Conservation (phyloP, 2,329 filamentous ascomycete species). For the Raffaelea arxii region DNA sequence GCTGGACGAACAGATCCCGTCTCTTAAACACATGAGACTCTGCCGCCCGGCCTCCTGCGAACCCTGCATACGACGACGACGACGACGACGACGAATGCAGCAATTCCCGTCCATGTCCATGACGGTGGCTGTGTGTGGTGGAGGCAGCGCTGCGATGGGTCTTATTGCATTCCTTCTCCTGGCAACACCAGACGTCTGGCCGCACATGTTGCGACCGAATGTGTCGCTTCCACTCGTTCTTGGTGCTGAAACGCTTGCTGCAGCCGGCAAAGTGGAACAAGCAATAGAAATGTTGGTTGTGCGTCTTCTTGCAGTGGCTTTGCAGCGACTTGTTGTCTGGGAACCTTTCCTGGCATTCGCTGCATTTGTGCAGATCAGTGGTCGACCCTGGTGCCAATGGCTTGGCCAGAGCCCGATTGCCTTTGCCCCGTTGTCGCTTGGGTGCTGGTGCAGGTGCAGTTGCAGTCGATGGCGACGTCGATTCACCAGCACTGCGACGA, state of each 20-base stretch:
- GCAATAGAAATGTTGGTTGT: slow-evolving; percentile 59
- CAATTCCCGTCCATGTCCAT: too few relatives aligned
- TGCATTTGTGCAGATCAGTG: neutral
- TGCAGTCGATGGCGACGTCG: neutral
- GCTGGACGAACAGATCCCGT: slow-evolving; percentile 85
- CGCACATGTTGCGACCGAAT: slow-evolving; percentile 71
- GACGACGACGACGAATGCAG: neutral
- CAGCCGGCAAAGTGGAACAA: slow-evolving; percentile 74
- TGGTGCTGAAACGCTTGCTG: slow-evolving; percentile 59
- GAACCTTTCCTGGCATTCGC: slow-evolving; percentile 21
- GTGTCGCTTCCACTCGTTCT: slow-evolving; percentile 96
- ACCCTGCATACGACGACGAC: neutral
- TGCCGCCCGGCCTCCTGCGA: neutral
- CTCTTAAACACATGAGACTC: slow-evolving; percentile 67
- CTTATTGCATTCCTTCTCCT: slow-evolving; percentile 45
- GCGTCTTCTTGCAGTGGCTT: slow-evolving; percentile 39
- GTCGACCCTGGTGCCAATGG: neutral
- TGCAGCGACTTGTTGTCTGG: slow-evolving; percentile 32
- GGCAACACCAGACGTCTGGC: slow-evolving; percentile 66
- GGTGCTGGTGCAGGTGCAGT: too few relatives aligned
- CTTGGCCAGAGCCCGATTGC: neutral
- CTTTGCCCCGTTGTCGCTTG: too few relatives aligned
- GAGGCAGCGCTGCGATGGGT: slow-evolving; percentile 7
- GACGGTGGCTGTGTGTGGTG: slow-evolving; percentile 3
- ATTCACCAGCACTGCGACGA: neutral